Evolutionary conservation across 768 basidiomycete species (phyloP), one percentile per base, ranked within the genome.

Genomic region (Amylocystis lapponica): DNA sequence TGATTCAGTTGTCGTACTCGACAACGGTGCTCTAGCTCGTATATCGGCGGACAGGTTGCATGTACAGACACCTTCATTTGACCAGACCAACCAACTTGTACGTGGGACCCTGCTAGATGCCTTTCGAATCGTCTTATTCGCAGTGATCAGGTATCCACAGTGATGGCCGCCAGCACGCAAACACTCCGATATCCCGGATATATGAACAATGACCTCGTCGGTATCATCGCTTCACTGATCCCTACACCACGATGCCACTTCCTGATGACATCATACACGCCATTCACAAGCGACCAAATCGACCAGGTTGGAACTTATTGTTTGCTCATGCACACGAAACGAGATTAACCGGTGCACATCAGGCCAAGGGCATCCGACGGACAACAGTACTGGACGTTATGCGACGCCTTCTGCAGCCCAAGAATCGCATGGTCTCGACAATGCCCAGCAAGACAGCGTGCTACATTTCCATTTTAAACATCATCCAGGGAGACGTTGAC

Each of bases 151-250:
- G 88, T 92, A 1, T 85, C 96, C 3, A 98, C 96, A 1, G 95
- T 98, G 31, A 97, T 99, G 80, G 87, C 95, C 9, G 95, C 94
- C 10, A 94, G 90, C 49, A 99, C 95, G 0, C 91, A 94, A 57
- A 98, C 95, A 12, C 76, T 99, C 20, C 80, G 95, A 55, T 99
- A 96, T 66, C 95, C 95, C 0, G 90, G 92, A 38, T 97, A 97
- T 65, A 98, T 97, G 94, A 97, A 98, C 72, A 99, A 97, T 55
- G 95, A 99, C 58, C 79, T 98, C 27, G 94, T 97, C 51, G 91
- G 94, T 21, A 94, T 99, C 50, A 86, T 98, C 43, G 93, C 95
- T 5, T 92, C 90, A 13, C 77, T 99, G 40, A 97, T 99, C 51
- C 95, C 95, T 2, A 97, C 95, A 3, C 95, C 95, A 21, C 77